A percentile compares a stretch with the other conserved stretches of the same genome.
phyloP scores from a whole-genome alignment of 2,329 filamentous ascomycete genomes.

The Cephalotrichum gorgonifer region DNA sequence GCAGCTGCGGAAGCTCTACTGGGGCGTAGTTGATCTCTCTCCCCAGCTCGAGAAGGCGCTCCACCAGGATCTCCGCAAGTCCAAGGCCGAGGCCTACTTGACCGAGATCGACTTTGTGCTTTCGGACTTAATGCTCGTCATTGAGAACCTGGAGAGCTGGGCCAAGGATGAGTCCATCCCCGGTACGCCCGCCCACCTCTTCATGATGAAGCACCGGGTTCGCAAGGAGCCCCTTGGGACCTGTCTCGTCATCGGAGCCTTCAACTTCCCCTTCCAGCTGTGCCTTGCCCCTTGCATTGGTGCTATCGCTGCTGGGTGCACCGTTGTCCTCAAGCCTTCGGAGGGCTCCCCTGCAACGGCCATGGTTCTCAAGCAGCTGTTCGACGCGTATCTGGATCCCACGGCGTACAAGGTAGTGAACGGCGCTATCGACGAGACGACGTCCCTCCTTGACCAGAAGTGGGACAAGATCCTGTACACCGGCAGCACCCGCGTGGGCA shows the following conservation, averaged over 20 bases:
- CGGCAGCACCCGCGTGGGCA: conserved; percentile 66
- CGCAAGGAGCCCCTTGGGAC: conserved; percentile 80
- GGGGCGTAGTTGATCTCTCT: conserved; percentile 74
- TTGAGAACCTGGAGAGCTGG: conserved; percentile 71
- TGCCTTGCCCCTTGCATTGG: conserved; percentile 71
- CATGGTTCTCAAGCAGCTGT: conserved; percentile 67
- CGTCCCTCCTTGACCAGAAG: conserved; percentile 71
- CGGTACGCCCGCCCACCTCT: conserved; percentile 53
- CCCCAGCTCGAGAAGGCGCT: conserved; percentile 65
- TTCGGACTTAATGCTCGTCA: conserved; percentile 70
- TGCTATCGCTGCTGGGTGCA: conserved; percentile 87
- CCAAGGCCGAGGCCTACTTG: conserved; percentile 61
- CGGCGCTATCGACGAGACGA: conserved; percentile 70
- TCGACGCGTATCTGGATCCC: conserved; percentile 67
- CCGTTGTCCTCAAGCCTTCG: conserved; percentile 81
- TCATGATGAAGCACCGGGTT: conserved; percentile 62
- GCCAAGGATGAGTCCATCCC: conserved; percentile 67
- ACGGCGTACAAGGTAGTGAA: conserved; percentile 70
- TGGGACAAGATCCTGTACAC: conserved; percentile 99
- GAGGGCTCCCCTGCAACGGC: conserved; percentile 70
- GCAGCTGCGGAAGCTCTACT: conserved; percentile 91
- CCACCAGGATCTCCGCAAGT: conserved; percentile 68
- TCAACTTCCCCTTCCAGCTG: conserved; percentile 87
- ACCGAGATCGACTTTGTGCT: conserved; percentile 69
- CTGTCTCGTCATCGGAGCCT: conserved; percentile 79